Conservation (phyloP, 2,329 filamentous ascomycete species). For the Curvularia spicifera region DNA sequence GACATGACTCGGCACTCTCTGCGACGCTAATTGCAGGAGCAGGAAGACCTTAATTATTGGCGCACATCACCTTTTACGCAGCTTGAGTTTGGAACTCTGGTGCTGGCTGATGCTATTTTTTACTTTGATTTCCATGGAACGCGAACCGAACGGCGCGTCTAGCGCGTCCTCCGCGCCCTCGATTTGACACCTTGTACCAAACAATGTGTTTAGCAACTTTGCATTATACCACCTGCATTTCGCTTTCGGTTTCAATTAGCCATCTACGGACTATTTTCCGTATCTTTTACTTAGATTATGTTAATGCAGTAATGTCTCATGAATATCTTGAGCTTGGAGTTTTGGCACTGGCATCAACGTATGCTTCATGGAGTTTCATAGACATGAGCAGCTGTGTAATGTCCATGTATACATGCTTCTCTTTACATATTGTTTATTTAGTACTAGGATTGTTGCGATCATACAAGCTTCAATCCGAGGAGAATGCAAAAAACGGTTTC, state of each 20-base stretch:
- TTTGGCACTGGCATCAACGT: background rate
- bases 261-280: background rate
- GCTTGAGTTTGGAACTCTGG: background rate
- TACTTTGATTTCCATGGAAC: background rate
- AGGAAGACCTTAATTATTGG: background rate
- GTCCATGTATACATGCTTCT: background rate
- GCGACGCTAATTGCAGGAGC: background rate
- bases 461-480: background rate
- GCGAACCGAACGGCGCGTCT: background rate
- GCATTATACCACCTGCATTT: background rate
- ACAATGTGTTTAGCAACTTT: background rate
- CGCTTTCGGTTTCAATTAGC: background rate
- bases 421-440: background rate
- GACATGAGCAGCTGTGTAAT: background rate
- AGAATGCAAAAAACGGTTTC: background rate
- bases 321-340: background rate
- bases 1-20: background rate
- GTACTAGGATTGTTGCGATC: background rate
- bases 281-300: background rate
- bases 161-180: background rate
- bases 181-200: background rate
- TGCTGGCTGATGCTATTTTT: background rate
- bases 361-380: background rate
- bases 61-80: background rate
- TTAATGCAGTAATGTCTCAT: conserved; percentile 17